A percentile compares a stretch with the other conserved stretches of the same genome.
These are phyloP conservation scores for Elongisporangium senticosum DNA, from an alignment of 352 stramenopile genomes.

Conservation along the genomic window DNA sequence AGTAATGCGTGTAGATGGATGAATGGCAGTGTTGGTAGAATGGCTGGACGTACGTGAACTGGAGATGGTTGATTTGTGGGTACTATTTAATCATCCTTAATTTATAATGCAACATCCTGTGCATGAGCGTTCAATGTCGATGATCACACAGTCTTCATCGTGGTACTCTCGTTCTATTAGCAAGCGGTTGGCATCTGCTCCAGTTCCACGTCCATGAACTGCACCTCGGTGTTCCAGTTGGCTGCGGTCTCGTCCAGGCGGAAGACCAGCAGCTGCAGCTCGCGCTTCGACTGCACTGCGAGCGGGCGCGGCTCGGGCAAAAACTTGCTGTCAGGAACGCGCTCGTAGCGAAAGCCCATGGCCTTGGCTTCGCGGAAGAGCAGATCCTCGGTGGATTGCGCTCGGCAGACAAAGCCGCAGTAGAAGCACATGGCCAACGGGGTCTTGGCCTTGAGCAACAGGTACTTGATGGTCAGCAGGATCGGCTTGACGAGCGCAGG, in stretches of 20 bases:
- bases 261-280: conserved; percentile 47
- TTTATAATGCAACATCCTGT: conserved; percentile 15
- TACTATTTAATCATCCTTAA: conserved; percentile 16
- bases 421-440: conserved; percentile 43
- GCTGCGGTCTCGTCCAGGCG: conserved; percentile 25
- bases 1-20: background rate
- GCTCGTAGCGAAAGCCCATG: conserved; percentile 36
- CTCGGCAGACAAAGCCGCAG: conserved; percentile 57
- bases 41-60: background rate
- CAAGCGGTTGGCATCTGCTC: conserved; percentile 41
- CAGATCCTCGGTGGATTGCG: conserved; percentile 47
- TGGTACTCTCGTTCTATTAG: conserved; percentile 12
- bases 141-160: too few relatives aligned
- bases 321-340: conserved; percentile 25
- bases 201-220: conserved; percentile 31
- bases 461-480: conserved; percentile 61
- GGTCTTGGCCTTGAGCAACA: conserved; percentile 29
- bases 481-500: conserved; percentile 63
- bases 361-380: conserved; percentile 36
- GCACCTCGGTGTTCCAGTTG: conserved; percentile 32
- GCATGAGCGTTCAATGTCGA: background rate
- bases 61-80: conserved; percentile 1
- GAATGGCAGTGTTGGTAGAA: too few relatives aligned
- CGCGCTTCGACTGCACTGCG: conserved; percentile 29
- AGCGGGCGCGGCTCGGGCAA: conserved; percentile 32